Evolutionary conservation across 805 yeast species (phyloP).

Genomic region (Nakazawaea ishiwadae): DNA sequence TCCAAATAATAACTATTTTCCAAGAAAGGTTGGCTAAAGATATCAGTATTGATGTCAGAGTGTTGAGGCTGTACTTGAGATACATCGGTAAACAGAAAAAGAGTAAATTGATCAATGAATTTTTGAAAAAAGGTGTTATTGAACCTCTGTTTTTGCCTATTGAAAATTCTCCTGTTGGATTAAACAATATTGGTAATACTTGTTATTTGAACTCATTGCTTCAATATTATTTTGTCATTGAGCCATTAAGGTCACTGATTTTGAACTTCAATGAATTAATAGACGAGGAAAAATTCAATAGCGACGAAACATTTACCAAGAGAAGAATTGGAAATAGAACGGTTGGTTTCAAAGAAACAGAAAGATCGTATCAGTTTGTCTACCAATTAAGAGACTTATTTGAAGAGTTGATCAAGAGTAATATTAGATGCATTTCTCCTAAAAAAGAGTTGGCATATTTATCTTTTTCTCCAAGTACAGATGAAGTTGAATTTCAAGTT

Average conservation of each 20-base stretch:
- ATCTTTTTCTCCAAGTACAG: slow-evolving; percentile 72
- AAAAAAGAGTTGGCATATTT: slow-evolving; percentile 80
- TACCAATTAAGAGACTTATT: slow-evolving; percentile 69
- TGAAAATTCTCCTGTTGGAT: slow-evolving; percentile 82
- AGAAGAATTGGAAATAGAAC: slow-evolving; percentile 86
- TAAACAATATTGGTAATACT: slow-evolving; percentile 93
- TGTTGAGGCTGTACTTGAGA: slow-evolving; percentile 53
- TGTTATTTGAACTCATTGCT: slow-evolving; percentile 88
- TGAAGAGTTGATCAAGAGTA: slow-evolving; percentile 59
- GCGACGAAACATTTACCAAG: slow-evolving; percentile 27
- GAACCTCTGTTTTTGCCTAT: slow-evolving; percentile 57
- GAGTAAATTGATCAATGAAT: slow-evolving; percentile 52
- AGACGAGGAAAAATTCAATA: slow-evolving; percentile 21
- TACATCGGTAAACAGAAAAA: slow-evolving; percentile 49
- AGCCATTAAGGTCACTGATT: slow-evolving; percentile 70
- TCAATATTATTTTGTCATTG: slow-evolving; percentile 84
- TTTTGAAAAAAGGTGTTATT: slow-evolving; percentile 55
- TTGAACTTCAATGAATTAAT: slow-evolving; percentile 44
- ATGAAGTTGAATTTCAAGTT: slow-evolving; percentile 50
- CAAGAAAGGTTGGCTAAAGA: slow-evolving; percentile 39
- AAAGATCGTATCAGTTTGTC: slow-evolving; percentile 78
- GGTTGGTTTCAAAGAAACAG: slow-evolving; percentile 74
- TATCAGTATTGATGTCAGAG: slow-evolving; percentile 44
- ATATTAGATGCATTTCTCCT: slow-evolving; percentile 69
- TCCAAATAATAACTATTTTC: slow-evolving; percentile 47